Percentiles rank a stretch among this genome's conserved stretches.
Conservation (phyloP, 805 yeast genomes). For the Suhomyces vadensis region DNA sequence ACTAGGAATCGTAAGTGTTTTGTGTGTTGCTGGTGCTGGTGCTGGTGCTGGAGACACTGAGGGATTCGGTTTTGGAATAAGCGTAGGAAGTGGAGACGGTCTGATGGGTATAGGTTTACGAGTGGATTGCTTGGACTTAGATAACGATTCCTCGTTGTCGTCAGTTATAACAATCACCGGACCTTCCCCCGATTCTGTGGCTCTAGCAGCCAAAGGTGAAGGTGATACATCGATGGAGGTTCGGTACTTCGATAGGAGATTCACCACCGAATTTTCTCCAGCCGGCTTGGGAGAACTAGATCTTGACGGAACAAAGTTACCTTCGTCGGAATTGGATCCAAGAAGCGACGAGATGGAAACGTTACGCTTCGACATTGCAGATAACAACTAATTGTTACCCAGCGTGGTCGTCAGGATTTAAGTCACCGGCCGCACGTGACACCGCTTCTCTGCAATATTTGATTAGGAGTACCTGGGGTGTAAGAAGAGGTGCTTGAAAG, state of each 20-base stretch:
- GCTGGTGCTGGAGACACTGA: conserved; percentile 10
- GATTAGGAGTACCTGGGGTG: too few relatives aligned
- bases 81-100: conserved; percentile 17
- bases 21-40: conserved; percentile 4
- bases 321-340: conserved; percentile 16
- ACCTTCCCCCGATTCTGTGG: not conserved
- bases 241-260: conserved; percentile 34
- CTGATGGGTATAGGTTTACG: conserved; percentile 10
- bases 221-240: conserved; percentile 26
- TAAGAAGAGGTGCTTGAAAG: too few relatives aligned
- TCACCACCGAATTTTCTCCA: conserved; percentile 9
- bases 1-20: conserved; percentile 15
- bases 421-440: too few relatives aligned
- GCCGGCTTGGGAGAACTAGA: conserved; percentile 10
- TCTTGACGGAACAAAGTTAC: conserved; percentile 5
- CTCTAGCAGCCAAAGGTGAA: conserved; percentile 3
- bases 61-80: conserved; percentile 20
- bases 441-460: not conserved
- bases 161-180: conserved; percentile 9
- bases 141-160: conserved; percentile 5
- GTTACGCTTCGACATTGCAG: conserved; percentile 26
- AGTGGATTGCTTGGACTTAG: not conserved
- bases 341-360: conserved; percentile 37
- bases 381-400: too few relatives aligned
- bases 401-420: too few relatives aligned